Evolutionary conservation across 192 early-diverging fungal genomes (phyloP).

Genomic region (Backusella luteola): DNA sequence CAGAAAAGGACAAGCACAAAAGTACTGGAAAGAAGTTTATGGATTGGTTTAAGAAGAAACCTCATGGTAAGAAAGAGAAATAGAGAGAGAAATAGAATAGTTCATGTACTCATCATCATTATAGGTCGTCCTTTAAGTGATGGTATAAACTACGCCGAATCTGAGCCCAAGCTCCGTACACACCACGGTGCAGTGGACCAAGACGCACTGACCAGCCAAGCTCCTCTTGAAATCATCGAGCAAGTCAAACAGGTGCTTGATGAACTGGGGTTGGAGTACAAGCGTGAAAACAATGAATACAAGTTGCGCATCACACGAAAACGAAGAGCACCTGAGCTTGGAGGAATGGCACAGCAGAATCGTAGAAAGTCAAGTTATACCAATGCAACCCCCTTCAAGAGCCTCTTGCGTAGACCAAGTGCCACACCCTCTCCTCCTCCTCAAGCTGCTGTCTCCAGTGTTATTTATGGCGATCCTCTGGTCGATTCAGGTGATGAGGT

Average conservation of each 20-base stretch:
- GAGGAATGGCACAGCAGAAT: conserved; percentile 9
- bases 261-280: conserved; percentile 52
- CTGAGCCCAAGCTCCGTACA: conserved; percentile 55
- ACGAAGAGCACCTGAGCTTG: conserved; percentile 26
- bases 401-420: conserved; percentile 25
- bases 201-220: conserved; percentile 60
- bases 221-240: conserved; percentile 66
- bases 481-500: conserved; percentile 78
- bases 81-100: neutral
- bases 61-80: conserved; percentile 38
- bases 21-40: conserved; percentile 68
- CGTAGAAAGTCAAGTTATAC: conserved; percentile 14
- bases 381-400: conserved; percentile 7
- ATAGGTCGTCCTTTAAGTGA: conserved; percentile 14
- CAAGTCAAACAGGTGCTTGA: conserved; percentile 59
- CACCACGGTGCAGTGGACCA: conserved; percentile 76
- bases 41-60: conserved; percentile 72
- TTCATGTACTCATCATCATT: neutral
- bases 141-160: conserved; percentile 19
- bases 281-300: conserved; percentile 49
- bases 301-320: conserved; percentile 54
- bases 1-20: conserved; percentile 24
- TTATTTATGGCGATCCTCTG: conserved; percentile 52
- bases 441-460: neutral
- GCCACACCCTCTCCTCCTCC: neutral